Percentiles rank a stretch among this genome's conserved stretches.
These are phyloP conservation scores for Erysimum cheiranthoides DNA, from an alignment of 345 rosid species.

Conservation along the genomic window DNA sequence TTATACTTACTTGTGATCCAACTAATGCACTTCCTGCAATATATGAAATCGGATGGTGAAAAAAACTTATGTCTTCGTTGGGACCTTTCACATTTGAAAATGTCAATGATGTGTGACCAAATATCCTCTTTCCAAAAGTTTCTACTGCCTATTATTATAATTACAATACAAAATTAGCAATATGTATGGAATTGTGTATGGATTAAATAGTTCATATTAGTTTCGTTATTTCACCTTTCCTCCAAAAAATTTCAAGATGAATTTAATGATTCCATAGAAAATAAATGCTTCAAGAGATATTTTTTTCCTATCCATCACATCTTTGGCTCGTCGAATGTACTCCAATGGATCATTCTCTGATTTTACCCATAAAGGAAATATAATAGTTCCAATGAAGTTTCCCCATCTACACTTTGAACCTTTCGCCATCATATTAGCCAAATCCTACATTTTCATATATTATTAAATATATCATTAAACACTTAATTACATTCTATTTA, in stretches of 20 bases:
- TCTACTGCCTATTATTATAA: conserved; percentile 46
- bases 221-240: conserved; percentile 43
- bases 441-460: conserved; percentile 39
- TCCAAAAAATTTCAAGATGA: conserved; percentile 46
- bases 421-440: conserved; percentile 59
- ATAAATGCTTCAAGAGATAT: conserved; percentile 54
- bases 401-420: conserved; percentile 59
- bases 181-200: not conserved
- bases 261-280: conserved; percentile 28
- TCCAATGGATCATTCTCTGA: conserved; percentile 54
- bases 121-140: conserved; percentile 41
- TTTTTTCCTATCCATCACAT: conserved; percentile 56
- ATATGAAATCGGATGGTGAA: conserved; percentile 60
- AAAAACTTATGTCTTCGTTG: conserved; percentile 58
- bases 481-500: not conserved
- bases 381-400: conserved; percentile 52
- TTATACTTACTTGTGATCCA: conserved; percentile 55
- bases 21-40: conserved; percentile 62
- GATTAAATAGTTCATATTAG: not conserved
- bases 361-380: conserved; percentile 54
- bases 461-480: not conserved
- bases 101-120: conserved; percentile 53
- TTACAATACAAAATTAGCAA: not conserved
- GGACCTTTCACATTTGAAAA: conserved; percentile 68
- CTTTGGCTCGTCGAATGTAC: conserved; percentile 55